These are phyloP conservation scores for Venturia effusa DNA, from an alignment of 2,329 filamentous ascomycete species.

Conservation along the genomic window DNA sequence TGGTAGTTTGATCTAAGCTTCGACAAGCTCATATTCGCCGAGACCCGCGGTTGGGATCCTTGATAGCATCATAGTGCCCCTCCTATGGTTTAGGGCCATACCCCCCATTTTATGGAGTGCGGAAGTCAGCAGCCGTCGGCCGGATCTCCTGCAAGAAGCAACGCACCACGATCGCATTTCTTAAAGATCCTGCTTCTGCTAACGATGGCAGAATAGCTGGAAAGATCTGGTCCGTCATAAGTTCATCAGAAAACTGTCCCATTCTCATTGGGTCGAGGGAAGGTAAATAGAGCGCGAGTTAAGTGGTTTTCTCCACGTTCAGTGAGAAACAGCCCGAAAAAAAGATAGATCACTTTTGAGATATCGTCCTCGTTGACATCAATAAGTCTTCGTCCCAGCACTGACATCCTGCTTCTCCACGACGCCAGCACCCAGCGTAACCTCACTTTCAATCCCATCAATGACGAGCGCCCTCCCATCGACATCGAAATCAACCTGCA, in stretches of 20 bases:
- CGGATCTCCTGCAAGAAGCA: neutral
- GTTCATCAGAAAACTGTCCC: too few species aligned
- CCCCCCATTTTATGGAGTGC: neutral
- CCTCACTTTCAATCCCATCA: neutral
- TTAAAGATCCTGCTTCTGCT: neutral
- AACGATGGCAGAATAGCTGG: neutral
- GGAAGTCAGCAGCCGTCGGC: neutral
- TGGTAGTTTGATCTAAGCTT: neutral
- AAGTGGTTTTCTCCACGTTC: too few species aligned
- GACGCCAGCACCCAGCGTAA: neutral
- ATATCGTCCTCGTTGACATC: neutral
- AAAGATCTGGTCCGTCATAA: too few species aligned
- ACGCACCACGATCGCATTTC: neutral
- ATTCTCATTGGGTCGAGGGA: too few species aligned
- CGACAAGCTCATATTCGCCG: neutral
- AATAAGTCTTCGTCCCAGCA: neutral
- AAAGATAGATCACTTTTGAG: neutral
- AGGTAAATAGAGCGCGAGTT: too few species aligned
- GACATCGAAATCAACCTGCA: conserved; percentile 14
- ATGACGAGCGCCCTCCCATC: conserved; percentile 17
- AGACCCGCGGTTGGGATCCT: neutral
- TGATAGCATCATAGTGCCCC: neutral
- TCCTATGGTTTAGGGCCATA: neutral
- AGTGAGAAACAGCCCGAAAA: neutral
- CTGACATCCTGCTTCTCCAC: neutral